Conservation (phyloP, 2,329 filamentous ascomycete genomes). For the Fusarium circinatum region DNA sequence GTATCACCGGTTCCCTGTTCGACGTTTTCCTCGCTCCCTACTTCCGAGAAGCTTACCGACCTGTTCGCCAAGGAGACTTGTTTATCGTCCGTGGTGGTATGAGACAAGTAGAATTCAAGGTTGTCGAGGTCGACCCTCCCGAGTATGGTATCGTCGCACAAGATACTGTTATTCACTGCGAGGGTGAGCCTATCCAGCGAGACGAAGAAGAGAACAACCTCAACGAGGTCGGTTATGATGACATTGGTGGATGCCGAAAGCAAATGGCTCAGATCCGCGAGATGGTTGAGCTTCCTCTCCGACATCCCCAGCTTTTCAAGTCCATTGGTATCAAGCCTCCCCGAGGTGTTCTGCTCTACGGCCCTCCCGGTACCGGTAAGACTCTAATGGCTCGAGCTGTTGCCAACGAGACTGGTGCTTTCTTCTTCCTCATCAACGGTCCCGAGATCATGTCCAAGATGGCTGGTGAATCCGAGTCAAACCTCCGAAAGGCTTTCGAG, state of each 20-base stretch:
- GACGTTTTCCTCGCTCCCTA: conserved; percentile 99
- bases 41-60: conserved; percentile 98
- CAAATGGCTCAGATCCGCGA: conserved; percentile 99
- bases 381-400: conserved; percentile 98
- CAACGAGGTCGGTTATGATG: conserved; percentile 98
- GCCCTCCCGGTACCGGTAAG: conserved; percentile 98
- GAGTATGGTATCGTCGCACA: conserved; percentile 99
- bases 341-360: conserved; percentile 95
- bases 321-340: conserved; percentile 99
- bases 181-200: conserved; percentile 89
- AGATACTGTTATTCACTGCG: conserved; percentile 98
- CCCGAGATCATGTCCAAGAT: conserved; percentile 99
- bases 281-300: conserved; percentile 94
- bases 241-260: conserved; percentile 99
- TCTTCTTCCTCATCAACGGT: conserved; percentile 99
- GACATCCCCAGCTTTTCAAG: conserved; percentile 99
- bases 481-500: conserved; percentile 98
- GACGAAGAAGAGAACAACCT: conserved; percentile 99
- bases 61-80: conserved; percentile 94
- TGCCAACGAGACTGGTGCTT: conserved; percentile 97
- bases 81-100: conserved; percentile 98
- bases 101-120: conserved; percentile 99
- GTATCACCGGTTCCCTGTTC: conserved; percentile 96
- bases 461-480: conserved; percentile 99
- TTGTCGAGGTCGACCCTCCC: conserved; percentile 97